Base-by-base conservation (phyloP, 495 filamentous ascomycete species). In the Penicillium ochrochloron region DNA sequence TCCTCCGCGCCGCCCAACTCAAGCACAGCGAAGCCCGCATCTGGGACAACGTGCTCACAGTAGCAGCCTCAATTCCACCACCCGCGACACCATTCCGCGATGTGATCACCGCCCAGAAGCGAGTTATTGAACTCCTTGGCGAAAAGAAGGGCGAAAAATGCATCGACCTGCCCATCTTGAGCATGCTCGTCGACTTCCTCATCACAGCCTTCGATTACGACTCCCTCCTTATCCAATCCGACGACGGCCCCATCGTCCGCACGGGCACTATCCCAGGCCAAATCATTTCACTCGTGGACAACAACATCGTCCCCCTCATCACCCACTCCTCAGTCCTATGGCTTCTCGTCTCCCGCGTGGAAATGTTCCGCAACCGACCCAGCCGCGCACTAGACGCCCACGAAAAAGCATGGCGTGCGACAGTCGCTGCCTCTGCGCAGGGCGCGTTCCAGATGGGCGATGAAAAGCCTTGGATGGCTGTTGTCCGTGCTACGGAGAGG, bases 21-120 rank as follows among this genome's bases (percentile, higher is more conserved):
- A 94, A 95, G 37, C 83, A 90, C 73, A 88, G 90, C 62, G 91
- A 93, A 76, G 90, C 87, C 83, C 86, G 92, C 62, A 97, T 99
- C 66, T 97, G 93, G 94, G 92, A 96, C 64, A 99, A 99, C 70
- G 86, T 97, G 15, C 84, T 98, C 53, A 92, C 90, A 2, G 89
- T 99, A 42, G 89, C 91, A 0, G 86, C 91, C 5, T 89, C 92
- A 10, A 81, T 93, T 17, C 82, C 83, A 0, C 92, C 93, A 0
- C 93, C 93, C 0, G 67, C 63, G 27, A 89, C 90, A 0, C 85
- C 91, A 0, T 90, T 90, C 72, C 74, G 80, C 2, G 92, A 97
- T 44, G 80, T 96, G 21, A 75, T 97, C 17, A 77, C 88, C 14
- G 92, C 90, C 0, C 82, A 95, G 65, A 83, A 80, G 33, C 85